A percentile compares a stretch with the other conserved stretches of the same genome.
These are phyloP conservation scores for Oryza glaberrima DNA, from an alignment of 176 grass and related monocot species.

Conservation along the genomic window DNA sequence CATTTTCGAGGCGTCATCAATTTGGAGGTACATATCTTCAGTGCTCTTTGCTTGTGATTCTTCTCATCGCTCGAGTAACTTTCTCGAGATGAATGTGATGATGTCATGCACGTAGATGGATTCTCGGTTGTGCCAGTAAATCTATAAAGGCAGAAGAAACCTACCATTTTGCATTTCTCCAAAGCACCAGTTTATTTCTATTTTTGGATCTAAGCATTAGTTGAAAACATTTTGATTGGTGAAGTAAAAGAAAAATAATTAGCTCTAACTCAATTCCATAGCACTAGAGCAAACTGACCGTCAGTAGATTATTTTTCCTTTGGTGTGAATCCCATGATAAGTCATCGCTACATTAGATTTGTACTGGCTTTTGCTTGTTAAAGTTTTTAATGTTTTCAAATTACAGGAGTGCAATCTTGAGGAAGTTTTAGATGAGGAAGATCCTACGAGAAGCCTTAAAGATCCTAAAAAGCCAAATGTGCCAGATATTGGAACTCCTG, in stretches of 20 bases:
- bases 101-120: too few species aligned
- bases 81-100: conserved; percentile 4
- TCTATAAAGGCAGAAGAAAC: background rate
- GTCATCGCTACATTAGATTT: background rate
- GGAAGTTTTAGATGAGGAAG: conserved; percentile 72
- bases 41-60: conserved; percentile 12
- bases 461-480: conserved; percentile 66
- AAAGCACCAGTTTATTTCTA: background rate
- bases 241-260: background rate
- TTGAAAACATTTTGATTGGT: background rate
- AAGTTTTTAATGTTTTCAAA: conserved; percentile 20
- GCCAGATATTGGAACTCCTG: conserved; percentile 55
- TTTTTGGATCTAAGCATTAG: background rate
- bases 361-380: conserved; percentile 1
- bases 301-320: background rate
- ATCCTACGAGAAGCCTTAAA: conserved; percentile 71
- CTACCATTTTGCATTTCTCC: background rate
- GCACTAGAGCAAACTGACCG: background rate
- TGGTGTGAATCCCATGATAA: background rate
- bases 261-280: background rate
- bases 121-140: background rate
- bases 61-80: background rate
- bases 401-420: conserved; percentile 78
- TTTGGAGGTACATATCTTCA: conserved; percentile 60
- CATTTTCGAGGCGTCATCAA: conserved; percentile 79